A percentile compares a stretch with the other conserved stretches of the same genome.
Evolutionary conservation across 1,284 basidiomycete species (phyloP).

Genomic region (Austroboletus niveus): DNA sequence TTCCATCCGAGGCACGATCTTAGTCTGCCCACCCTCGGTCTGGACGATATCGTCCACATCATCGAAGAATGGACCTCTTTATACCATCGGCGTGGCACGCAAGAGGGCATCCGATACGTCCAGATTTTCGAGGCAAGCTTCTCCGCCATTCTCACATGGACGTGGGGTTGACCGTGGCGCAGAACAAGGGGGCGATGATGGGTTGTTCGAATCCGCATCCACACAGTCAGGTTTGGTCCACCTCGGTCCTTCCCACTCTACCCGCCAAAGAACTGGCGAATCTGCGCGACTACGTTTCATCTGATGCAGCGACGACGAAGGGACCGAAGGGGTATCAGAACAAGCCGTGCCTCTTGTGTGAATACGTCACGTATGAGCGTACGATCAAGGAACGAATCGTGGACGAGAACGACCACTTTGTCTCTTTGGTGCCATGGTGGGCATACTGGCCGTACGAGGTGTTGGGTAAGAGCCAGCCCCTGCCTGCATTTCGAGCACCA

Average conservation of each 20-base stretch:
- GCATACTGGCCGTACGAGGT: slow-evolving; percentile 95
- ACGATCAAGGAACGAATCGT: slow-evolving; percentile 64
- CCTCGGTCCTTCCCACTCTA: slow-evolving; percentile 72
- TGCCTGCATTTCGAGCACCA: background rate
- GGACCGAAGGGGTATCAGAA: slow-evolving; percentile 60
- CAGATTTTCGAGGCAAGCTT: slow-evolving; percentile 81
- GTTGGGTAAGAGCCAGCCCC: slow-evolving; percentile 48
- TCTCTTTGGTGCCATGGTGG: slow-evolving; percentile 94
- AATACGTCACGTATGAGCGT: slow-evolving; percentile 79
- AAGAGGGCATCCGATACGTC: slow-evolving; percentile 75
- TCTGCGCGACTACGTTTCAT: slow-evolving; percentile 54
- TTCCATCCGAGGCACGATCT: slow-evolving; percentile 91
- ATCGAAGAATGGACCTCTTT: slow-evolving; percentile 76
- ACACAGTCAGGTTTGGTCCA: slow-evolving; percentile 90
- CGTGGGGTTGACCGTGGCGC: background rate
- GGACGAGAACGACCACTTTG: slow-evolving; percentile 75
- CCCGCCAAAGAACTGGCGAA: slow-evolving; percentile 65
- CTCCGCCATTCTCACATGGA: background rate
- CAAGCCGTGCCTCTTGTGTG: slow-evolving; percentile 77
- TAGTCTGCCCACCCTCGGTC: slow-evolving; percentile 76
- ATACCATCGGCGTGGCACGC: slow-evolving; percentile 59
- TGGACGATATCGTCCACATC: slow-evolving; percentile 65
- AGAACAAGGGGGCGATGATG: slow-evolving; percentile 97
- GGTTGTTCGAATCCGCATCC: slow-evolving; percentile 96
- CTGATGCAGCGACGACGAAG: slow-evolving; percentile 36